Evolutionary conservation across 2,329 filamentous ascomycete species (phyloP), one percentile per base, ranked within the genome.

Genomic region (Scytalidium lignicola): DNA sequence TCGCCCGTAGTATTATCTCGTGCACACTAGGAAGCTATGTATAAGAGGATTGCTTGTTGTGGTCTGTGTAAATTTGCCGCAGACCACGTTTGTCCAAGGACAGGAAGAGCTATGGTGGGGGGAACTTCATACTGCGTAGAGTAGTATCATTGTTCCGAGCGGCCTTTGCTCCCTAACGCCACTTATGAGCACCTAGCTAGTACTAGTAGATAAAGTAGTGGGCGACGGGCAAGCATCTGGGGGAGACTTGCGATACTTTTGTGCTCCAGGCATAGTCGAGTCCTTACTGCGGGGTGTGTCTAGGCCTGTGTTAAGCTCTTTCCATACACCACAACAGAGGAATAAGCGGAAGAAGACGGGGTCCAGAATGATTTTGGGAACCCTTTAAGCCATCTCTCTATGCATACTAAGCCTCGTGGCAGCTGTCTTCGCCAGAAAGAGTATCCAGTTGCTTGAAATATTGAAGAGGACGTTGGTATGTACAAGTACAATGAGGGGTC

Each of bases 61-160:
- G 48, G 46, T 46, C 45, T 40, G 32, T 23, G 22, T 15, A 42
- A 44, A 32, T 47, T 41, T 45, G 47, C 21, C 32, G 41, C 21
- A 42, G 21, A 6, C 41, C 18, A 23, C 8, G 8, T 17, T 41
- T 41, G 15, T 17, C 37, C 37, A 21, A 21, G 41, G 9, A 6
- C 6, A 3, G 2, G 37, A n/a, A 15, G 39, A 20, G 40, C 4
- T 37, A 47, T 19, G 7, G 39, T 44, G 3, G 23, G 18, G 15
- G 28, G 26, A 49, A 18, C 20, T 26, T 37, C 4, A 17, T 13
- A 4, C 15, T 4, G 15, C 15, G 10, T 13, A 37, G n/a, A 37
- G n/a, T 13, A 28, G 26, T 13, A 37, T 17, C n/a, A 37, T 37
- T 37, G n/a, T 37, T 8, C 32, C 32, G 32, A 17, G 32, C 23